phyloP scores from a whole-genome alignment of 805 yeast genomes.

The Kodamaea restingae region DNA sequence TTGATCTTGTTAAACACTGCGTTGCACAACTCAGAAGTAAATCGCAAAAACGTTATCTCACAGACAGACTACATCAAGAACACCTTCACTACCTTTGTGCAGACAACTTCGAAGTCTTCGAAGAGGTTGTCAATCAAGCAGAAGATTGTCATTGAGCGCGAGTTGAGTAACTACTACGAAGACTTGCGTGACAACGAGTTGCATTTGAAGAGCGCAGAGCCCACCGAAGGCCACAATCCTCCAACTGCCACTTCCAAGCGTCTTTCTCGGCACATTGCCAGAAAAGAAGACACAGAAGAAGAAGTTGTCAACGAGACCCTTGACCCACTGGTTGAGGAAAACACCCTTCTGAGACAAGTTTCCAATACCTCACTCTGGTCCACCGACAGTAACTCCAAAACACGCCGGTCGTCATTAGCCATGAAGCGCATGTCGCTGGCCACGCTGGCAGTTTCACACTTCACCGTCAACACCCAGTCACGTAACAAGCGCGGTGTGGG shows the following conservation, averaged over 20 bases:
- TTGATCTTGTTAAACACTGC: constrained; percentile 74
- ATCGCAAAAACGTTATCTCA: constrained; percentile 35
- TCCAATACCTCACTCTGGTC: constrained; percentile 38
- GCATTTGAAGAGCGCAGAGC: constrained; percentile 27
- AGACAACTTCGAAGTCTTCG: constrained; percentile 28
- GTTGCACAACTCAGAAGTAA: constrained; percentile 52
- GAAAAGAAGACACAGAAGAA: constrained; percentile 6
- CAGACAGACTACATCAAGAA: constrained; percentile 40
- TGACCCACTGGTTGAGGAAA: constrained; percentile 1
- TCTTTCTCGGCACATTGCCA: constrained; percentile 11
- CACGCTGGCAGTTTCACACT: constrained; percentile 27
- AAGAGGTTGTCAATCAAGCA: constrained; percentile 33
- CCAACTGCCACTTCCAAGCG: constrained; percentile 7
- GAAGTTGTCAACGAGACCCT: constrained; percentile 1
- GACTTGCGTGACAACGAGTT: constrained; percentile 37
- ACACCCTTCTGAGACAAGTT: constrained; percentile 20
- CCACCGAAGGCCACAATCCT: not conserved
- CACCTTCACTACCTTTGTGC: constrained; percentile 39
- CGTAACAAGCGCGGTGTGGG: constrained; percentile 27
- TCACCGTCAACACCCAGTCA: constrained; percentile 16
- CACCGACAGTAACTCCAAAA: constrained; percentile 19
- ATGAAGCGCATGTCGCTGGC: constrained; percentile 29
- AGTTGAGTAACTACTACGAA: constrained; percentile 43
- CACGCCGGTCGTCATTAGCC: constrained; percentile 23
- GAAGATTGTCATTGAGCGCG: constrained; percentile 42